Percentiles rank a stretch among this genome's conserved stretches.
Conservation (phyloP, 805 yeast genomes). For the Cyberlindnera meyerae region DNA sequence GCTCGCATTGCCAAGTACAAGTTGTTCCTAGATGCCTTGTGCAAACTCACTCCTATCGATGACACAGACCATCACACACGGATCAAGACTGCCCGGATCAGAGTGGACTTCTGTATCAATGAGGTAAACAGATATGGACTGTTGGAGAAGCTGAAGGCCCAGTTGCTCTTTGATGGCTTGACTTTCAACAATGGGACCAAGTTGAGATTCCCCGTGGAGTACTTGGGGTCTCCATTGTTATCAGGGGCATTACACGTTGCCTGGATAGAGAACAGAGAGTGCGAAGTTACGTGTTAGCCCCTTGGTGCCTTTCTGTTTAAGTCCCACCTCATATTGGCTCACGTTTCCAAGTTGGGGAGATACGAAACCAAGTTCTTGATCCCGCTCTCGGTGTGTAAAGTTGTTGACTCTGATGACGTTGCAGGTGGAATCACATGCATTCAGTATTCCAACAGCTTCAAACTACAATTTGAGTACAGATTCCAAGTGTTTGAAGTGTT, state of each 20-base stretch:
- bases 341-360: constrained; percentile 23
- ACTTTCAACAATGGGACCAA: constrained; percentile 9
- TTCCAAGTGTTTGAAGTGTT: constrained; percentile 41
- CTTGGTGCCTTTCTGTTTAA: constrained; percentile 43
- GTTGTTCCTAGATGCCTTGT: constrained; percentile 42
- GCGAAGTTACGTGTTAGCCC: constrained; percentile 12
- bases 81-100: constrained; percentile 14
- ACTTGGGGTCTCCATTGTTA: constrained; percentile 42
- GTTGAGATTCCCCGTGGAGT: constrained; percentile 35
- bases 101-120: constrained; percentile 23
- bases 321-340: constrained; percentile 41
- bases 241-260: constrained; percentile 38
- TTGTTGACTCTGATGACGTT: constrained; percentile 26
- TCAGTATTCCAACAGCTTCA: constrained; percentile 31
- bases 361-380: constrained; percentile 41
- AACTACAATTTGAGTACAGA: constrained; percentile 42
- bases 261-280: constrained; percentile 32
- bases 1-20: constrained; percentile 46
- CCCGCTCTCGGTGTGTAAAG: constrained; percentile 36
- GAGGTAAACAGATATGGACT: constrained; percentile 28
- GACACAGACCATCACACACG: constrained; percentile 17
- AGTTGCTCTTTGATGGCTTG: constrained; percentile 15
- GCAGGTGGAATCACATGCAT: constrained; percentile 28
- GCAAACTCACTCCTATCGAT: constrained; percentile 25
- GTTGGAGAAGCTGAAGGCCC: constrained; percentile 20